Evolutionary conservation across 1,284 basidiomycete genomes (phyloP).

Genomic region (Takashimella tepidaria): DNA sequence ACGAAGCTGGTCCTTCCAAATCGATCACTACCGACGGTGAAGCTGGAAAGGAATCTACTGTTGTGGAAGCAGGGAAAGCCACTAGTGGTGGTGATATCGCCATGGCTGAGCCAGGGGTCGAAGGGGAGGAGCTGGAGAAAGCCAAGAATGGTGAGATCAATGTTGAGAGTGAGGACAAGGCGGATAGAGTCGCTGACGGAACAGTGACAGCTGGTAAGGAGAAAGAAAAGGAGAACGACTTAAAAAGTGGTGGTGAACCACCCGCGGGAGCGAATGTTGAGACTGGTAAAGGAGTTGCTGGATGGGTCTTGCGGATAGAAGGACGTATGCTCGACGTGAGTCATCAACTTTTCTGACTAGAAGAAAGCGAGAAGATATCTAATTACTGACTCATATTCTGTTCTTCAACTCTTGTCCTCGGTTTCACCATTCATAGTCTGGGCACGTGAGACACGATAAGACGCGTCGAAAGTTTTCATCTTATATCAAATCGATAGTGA

Average conservation of each 20-base stretch:
- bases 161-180: conserved; percentile 4
- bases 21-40: neutral
- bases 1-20: conserved; percentile 2
- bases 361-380: too few species aligned
- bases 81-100: conserved; percentile 4
- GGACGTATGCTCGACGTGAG: conserved; percentile 66
- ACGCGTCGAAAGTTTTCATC: conserved; percentile 75
- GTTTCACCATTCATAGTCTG: conserved; percentile 38
- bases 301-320: conserved; percentile 85
- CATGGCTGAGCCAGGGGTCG: conserved; percentile 22
- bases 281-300: conserved; percentile 72
- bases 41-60: conserved; percentile 4
- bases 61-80: conserved; percentile 4
- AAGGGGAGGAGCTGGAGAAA: conserved; percentile 1
- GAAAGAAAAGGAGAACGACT: neutral
- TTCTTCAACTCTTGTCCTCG: too few species aligned
- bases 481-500: conserved; percentile 73
- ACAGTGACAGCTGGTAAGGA: neutral
- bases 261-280: conserved; percentile 49
- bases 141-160: conserved; percentile 1
- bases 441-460: conserved; percentile 65
- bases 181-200: neutral
- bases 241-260: neutral
- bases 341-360: too few species aligned
- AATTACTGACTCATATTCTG: too few species aligned